These are phyloP conservation scores for Plasmodium gallinaceum DNA, from an alignment of 169 alveolate species.

Conservation along the genomic window DNA sequence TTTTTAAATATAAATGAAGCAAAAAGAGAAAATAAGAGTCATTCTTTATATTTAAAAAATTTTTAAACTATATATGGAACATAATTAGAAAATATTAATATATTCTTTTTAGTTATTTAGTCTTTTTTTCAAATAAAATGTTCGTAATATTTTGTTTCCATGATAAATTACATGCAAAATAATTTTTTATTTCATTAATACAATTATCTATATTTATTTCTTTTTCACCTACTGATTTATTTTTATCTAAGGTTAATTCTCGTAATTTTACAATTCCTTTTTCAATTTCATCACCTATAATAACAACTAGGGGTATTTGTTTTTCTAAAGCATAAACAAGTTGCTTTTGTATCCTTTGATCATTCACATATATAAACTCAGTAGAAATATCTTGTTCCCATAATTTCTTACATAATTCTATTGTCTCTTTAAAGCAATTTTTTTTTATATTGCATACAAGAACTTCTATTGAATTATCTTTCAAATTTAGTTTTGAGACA, in stretches of 20 bases:
- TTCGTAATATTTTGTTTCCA: conserved; percentile 56
- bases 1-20: background rate
- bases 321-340: conserved; percentile 89
- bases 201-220: conserved; percentile 49
- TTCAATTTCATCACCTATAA: conserved; percentile 79
- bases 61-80: no score
- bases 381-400: conserved; percentile 83
- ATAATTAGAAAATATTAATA: no score
- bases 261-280: conserved; percentile 58
- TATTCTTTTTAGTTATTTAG: background rate
- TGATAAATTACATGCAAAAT: conserved; percentile 20
- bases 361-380: conserved; percentile 80
- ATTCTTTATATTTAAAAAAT: no score
- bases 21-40: no score
- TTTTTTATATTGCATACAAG: conserved; percentile 61
- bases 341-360: conserved; percentile 86
- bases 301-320: conserved; percentile 78
- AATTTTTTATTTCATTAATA: conserved; percentile 55
- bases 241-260: conserved; percentile 59
- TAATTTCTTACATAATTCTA: conserved; percentile 79
- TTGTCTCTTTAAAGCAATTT: conserved; percentile 76
- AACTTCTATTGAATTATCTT: conserved; percentile 83
- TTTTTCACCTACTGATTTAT: conserved; percentile 52
- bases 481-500: conserved; percentile 78
- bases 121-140: conserved; percentile 21